These are phyloP conservation scores for Penicillium odoratum DNA, from an alignment of 495 filamentous ascomycete genomes.

Conservation along the genomic window DNA sequence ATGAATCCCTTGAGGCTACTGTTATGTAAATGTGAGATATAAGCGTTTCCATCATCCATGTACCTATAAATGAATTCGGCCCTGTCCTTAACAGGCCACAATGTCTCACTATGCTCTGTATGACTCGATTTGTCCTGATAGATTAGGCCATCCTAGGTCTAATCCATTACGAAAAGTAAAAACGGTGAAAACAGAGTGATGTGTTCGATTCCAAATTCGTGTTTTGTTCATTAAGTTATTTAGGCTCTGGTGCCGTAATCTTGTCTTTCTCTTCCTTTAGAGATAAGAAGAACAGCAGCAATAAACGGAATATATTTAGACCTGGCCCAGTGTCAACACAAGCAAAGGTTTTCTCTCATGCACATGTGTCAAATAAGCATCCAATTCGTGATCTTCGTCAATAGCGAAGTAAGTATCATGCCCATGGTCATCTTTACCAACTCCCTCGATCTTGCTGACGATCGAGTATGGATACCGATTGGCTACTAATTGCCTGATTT, in stretches of 20 bases:
- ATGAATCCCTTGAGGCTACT: background rate
- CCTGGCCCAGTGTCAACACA: slow-evolving; percentile 46
- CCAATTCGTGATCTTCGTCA: slow-evolving; percentile 68
- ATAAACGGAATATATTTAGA: slow-evolving; percentile 6
- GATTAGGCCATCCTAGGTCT: no score
- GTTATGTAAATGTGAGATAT: slow-evolving; percentile 9
- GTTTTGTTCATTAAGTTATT: background rate
- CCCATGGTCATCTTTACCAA: slow-evolving; percentile 60
- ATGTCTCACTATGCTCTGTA: background rate
- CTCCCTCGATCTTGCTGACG: slow-evolving; percentile 62
- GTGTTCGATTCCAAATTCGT: background rate
- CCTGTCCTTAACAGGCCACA: background rate
- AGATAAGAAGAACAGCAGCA: background rate
- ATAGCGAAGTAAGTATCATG: slow-evolving; percentile 58
- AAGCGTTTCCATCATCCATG: slow-evolving; percentile 14
- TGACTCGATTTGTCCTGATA: no score
- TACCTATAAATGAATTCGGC: slow-evolving; percentile 13
- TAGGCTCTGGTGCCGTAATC: background rate
- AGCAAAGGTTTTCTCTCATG: slow-evolving; percentile 66
- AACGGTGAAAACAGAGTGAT: background rate
- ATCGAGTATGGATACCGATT: slow-evolving; percentile 55
- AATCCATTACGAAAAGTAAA: background rate
- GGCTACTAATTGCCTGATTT: slow-evolving; percentile 55
- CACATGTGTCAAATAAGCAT: slow-evolving; percentile 65
- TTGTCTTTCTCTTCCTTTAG: background rate